These are phyloP conservation scores for thale cress (Arabidopsis thaliana) DNA, from an alignment of 345 rosid species.

Conservation along the genomic window DNA sequence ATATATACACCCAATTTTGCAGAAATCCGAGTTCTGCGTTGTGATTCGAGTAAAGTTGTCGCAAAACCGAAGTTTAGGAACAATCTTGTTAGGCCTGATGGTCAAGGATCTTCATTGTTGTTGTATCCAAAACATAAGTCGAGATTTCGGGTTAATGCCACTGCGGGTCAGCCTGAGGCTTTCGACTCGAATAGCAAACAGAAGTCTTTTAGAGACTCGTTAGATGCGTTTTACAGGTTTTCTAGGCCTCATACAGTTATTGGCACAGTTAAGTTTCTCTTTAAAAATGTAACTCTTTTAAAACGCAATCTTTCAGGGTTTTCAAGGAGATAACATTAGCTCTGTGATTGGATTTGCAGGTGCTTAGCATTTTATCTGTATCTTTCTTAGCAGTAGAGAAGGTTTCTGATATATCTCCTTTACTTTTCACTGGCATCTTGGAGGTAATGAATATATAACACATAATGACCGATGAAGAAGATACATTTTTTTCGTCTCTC, in stretches of 20 bases:
- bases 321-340: conserved; percentile 20
- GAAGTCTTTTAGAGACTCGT: conserved; percentile 50
- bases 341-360: conserved; percentile 51
- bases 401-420: conserved; percentile 74
- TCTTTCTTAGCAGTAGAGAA: conserved; percentile 88
- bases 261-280: conserved; percentile 85
- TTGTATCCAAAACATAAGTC: conserved; percentile 34
- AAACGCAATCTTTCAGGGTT: background rate
- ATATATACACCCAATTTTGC: conserved; percentile 12
- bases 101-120: conserved; percentile 27
- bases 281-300: background rate
- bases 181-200: conserved; percentile 48
- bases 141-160: conserved; percentile 57
- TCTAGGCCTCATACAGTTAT: conserved; percentile 93
- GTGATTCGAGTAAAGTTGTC: conserved; percentile 45
- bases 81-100: conserved; percentile 42
- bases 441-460: conserved; percentile 56
- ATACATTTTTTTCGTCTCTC: background rate
- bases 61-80: conserved; percentile 44
- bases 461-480: background rate
- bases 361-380: conserved; percentile 89
- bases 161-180: conserved; percentile 63
- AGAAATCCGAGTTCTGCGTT: conserved; percentile 45
- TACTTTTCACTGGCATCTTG: conserved; percentile 69
- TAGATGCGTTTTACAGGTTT: conserved; percentile 87